Conservation (phyloP, 2,329 filamentous ascomycete genomes). For the Fusarium decemcellulare region DNA sequence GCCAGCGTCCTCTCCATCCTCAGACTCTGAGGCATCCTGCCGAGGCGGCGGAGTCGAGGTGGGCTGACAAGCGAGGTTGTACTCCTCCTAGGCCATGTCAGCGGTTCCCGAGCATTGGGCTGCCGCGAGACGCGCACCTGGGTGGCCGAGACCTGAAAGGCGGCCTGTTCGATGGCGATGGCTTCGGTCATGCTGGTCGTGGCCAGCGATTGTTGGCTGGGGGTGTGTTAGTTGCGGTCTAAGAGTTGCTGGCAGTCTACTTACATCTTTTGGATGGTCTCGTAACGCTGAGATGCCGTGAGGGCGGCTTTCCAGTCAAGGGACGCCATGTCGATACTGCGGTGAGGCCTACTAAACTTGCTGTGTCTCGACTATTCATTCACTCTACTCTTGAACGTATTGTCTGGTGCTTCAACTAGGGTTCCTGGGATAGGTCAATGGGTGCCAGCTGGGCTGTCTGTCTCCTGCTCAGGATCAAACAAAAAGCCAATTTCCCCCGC, state of each 20-base stretch:
- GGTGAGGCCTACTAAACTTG: not conserved
- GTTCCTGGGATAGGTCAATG: constrained; percentile 14
- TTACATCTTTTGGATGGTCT: constrained; percentile 69
- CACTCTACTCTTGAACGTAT: not conserved
- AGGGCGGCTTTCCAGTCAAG: constrained; percentile 66
- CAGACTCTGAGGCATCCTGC: not conserved
- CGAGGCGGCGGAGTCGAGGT: constrained; percentile 25
- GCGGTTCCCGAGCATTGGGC: constrained; percentile 32
- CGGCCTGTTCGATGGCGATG: constrained; percentile 75
- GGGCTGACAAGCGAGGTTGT: constrained; percentile 61
- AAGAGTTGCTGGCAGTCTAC: not conserved
- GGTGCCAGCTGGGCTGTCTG: not conserved
- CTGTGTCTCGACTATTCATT: constrained; percentile 1
- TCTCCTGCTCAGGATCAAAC: not conserved
- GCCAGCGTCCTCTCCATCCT: constrained; percentile 38
- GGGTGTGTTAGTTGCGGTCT: constrained; percentile 1
- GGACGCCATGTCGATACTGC: constrained; percentile 24
- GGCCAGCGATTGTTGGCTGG: constrained; percentile 50
- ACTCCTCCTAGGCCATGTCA: constrained; percentile 68
- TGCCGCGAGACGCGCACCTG: constrained; percentile 61
- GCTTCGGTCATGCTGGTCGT: constrained; percentile 60
- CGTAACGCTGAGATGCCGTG: constrained; percentile 72
- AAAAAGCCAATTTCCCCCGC: constrained; percentile 20
- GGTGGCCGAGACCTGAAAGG: constrained; percentile 70
- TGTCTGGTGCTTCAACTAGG: constrained; percentile 17